Evolutionary conservation across 2,329 filamentous ascomycete genomes (phyloP), one percentile per base, ranked within the genome.

Genomic region (Rhynchosporium secalis): DNA sequence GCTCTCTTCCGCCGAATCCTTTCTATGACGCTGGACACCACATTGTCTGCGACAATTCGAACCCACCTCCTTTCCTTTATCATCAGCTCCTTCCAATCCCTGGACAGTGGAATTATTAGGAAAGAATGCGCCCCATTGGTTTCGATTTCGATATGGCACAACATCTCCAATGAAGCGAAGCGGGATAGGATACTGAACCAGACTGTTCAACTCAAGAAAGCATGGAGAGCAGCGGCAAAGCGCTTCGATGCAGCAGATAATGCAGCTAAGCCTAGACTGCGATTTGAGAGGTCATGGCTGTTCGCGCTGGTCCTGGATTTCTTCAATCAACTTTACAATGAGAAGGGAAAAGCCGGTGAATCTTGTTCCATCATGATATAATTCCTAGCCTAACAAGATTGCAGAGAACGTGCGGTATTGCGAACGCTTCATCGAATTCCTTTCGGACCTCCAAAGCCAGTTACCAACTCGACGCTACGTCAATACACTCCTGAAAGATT

Each of bases 101-200:
- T 99, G 38, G 96, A 99, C 75, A 93, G 87, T 73, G 84, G 85
- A 43, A 84, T 96, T 61, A 90, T 99, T 56, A 88, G 95, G 66
- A 98, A 97, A 75, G 95, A 99, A 79, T 98, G 95, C 76, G 95
- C 94, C 6, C 92, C 96, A 1, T 80, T 99, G 57, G 94, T 99
- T 26, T 95, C 92, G 12, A 96, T 99, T 70, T 89, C 91, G 0
- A 92, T 95, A 70, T 99, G 95, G 95, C 91, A 98, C 72, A 96
- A 96, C 73, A 78, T 99, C 43, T 90, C 91, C 36, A 90, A 84
- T 61, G 92, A 96, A 40, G 82, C 83, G 62, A 84, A 87, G 66
- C 85, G 92, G 68, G 91, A 96, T 60, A 79, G 80, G 40, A 85
- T 87, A 60, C 81, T 99, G 36, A 86, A 91, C 48, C 87, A 90